These are phyloP conservation scores for Magnusiomyces fungicola DNA, from an alignment of 1,139 yeast species.

Conservation along the genomic window DNA sequence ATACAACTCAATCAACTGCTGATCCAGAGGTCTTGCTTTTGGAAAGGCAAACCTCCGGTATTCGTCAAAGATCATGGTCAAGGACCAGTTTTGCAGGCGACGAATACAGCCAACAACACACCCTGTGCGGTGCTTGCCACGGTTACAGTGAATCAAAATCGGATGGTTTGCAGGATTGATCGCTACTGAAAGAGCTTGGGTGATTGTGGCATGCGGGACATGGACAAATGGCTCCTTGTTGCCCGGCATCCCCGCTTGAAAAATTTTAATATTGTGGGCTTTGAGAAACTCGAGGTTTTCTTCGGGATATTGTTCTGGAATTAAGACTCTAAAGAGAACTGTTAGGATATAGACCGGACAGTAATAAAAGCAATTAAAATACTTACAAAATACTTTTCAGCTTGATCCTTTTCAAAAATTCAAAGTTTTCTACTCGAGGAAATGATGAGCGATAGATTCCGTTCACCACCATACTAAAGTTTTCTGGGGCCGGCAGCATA, in stretches of 20 bases:
- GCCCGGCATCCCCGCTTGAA: constrained; percentile 90
- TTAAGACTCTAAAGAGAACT: constrained; percentile 43
- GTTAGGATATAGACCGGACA: not conserved
- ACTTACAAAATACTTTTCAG: constrained; percentile 56
- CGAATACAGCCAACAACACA: constrained; percentile 90
- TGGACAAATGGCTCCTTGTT: constrained; percentile 93
- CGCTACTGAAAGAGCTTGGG: constrained; percentile 74
- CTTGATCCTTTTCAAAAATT: constrained; percentile 52
- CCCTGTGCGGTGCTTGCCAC: constrained; percentile 96
- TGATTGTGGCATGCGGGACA: constrained; percentile 64
- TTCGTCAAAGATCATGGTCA: constrained; percentile 90
- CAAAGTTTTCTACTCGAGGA: constrained; percentile 77
- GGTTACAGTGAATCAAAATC: constrained; percentile 81
- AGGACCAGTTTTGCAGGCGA: constrained; percentile 82
- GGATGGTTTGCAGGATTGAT: constrained; percentile 85
- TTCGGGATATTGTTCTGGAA: constrained; percentile 86
- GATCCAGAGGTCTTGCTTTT: constrained; percentile 90
- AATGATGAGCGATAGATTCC: constrained; percentile 81
- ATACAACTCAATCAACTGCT: constrained; percentile 86
- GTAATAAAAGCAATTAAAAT: not conserved
- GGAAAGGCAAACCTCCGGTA: constrained; percentile 92
- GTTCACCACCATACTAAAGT: constrained; percentile 78
- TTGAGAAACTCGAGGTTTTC: constrained; percentile 60
- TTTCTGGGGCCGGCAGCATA: constrained; percentile 52
- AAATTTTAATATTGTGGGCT: constrained; percentile 46